These are phyloP conservation scores for Fusarium annulatum DNA, from an alignment of 2,329 filamentous ascomycete genomes.

Conservation along the genomic window DNA sequence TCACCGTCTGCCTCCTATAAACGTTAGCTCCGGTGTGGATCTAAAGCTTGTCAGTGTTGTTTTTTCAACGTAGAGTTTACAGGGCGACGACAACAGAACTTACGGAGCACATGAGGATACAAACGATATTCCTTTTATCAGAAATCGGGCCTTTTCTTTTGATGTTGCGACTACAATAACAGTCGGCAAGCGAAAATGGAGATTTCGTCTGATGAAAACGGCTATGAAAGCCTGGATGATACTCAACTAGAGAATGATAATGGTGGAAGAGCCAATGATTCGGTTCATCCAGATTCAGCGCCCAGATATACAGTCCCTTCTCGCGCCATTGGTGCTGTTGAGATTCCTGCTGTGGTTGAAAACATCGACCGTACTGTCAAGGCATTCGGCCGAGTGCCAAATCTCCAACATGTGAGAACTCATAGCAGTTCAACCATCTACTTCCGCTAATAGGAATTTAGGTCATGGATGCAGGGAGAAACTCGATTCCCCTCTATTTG, in stretches of 20 bases:
- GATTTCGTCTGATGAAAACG: conserved; percentile 36
- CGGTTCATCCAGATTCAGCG: conserved; percentile 39
- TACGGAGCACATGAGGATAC: background rate
- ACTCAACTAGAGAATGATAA: conserved; percentile 16
- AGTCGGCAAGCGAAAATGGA: conserved; percentile 11
- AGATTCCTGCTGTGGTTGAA: conserved; percentile 57
- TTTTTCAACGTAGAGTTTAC: conserved; percentile 9
- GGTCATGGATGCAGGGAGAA: conserved; percentile 61
- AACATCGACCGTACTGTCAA: conserved; percentile 56
- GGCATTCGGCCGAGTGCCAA: conserved; percentile 55
- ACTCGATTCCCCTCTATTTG: conserved; percentile 76
- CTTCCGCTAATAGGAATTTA: conserved; percentile 44
- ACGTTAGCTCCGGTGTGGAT: conserved; percentile 16
- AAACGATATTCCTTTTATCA: background rate
- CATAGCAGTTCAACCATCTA: background rate
- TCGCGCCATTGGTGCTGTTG: conserved; percentile 54
- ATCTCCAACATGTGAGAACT: conserved; percentile 53
- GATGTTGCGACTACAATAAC: background rate
- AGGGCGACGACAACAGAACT: conserved; percentile 8
- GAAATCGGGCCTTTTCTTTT: background rate
- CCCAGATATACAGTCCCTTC: conserved; percentile 51
- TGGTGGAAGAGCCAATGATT: background rate
- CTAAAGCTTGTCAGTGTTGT: conserved; percentile 3
- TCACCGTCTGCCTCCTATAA: background rate
- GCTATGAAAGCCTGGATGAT: conserved; percentile 37